Base-by-base conservation (phyloP, 192 early-diverging fungal genomes). In the Irineochytrium annulatum region DNA sequence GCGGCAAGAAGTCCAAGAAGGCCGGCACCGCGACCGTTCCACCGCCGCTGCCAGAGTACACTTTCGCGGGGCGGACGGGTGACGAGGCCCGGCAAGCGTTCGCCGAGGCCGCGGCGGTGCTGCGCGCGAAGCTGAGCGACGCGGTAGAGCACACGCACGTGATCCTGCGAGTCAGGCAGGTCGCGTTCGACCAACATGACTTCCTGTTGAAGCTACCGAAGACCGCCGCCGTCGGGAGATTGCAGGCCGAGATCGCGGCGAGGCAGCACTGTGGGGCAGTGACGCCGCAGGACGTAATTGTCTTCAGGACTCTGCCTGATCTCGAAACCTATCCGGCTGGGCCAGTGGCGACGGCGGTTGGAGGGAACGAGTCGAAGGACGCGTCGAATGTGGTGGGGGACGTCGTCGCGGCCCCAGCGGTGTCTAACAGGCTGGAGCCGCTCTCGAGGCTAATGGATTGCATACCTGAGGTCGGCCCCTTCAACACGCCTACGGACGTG, bases 141-240 rank as follows among this genome's bases (percentile, higher is more conserved):
- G 52, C 57, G 20, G 44, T 37, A 37, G 55, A 65, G 29, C n/a
- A 65, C 46, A 35, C 55, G 13, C 29, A 34, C 30, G 65, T 68
- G 20, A 43, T 51, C 17, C 43, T 68, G 14, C 57, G 54, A 19
- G 60, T 63, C 24, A 60, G 60, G n/a, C 60, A 69, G 48, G 46
- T 63, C 30, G 61, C 57, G 24, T 63, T 63, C 20, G 60, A 63
- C 1, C 26, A 39, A n/a, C 67, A 58, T 49, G 67, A 59, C 20
- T 49, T 63, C 20, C 43, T 59, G 24, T 39, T 69, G 5, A 60
- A 48, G 0, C 43, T 68, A 19, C 52, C 57, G 8, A 68, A 68
- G 43, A 43, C 32, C 8, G 16, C 51, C 24, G 43, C 58, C n/a
- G 24, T 68, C 3, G 16, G 43, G 16, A 49, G 65, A 2, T 24